phyloP scores from a whole-genome alignment of 2,329 filamentous ascomycete species.

The Neofusicoccum parvum region DNA sequence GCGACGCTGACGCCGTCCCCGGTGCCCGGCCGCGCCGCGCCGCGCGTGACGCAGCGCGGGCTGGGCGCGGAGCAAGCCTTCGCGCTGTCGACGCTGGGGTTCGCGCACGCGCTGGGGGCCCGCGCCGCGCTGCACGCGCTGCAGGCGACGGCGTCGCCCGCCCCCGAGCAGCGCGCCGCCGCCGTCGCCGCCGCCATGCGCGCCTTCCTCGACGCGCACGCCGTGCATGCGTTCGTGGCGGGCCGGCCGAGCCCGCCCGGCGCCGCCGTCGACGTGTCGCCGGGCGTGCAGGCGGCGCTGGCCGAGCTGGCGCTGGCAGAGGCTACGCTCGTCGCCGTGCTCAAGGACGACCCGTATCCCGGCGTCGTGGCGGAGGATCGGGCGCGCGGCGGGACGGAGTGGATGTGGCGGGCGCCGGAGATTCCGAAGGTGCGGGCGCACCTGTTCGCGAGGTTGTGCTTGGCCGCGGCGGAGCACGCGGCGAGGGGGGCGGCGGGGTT shows the following conservation, averaged over 20 bases:
- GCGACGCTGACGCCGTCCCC: constrained; percentile 69
- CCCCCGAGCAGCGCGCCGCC: constrained; percentile 66
- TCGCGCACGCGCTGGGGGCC: constrained; percentile 72
- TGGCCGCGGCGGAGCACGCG: constrained; percentile 87
- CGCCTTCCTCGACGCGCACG: constrained; percentile 74
- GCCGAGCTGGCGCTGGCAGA: constrained; percentile 75
- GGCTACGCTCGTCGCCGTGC: constrained; percentile 82
- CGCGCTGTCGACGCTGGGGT: constrained; percentile 73
- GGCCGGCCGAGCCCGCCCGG: no score
- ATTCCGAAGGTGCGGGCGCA: constrained; percentile 88
- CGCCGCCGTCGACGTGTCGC: constrained; percentile 43
- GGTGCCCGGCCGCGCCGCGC: constrained; percentile 59
- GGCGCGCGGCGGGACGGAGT: constrained; percentile 83
- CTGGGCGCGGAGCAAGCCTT: constrained; percentile 85
- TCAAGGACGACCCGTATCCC: constrained; percentile 94
- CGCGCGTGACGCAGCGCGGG: constrained; percentile 69
- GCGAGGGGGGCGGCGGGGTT: constrained; percentile 65
- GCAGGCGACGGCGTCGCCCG: constrained; percentile 52
- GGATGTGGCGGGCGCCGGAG: constrained; percentile 92
- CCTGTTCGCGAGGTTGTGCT: constrained; percentile 82
- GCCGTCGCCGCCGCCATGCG: constrained; percentile 76
- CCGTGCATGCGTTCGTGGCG: constrained; percentile 64
- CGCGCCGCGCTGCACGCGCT: constrained; percentile 72
- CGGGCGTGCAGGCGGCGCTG: constrained; percentile 47
- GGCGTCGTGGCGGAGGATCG: constrained; percentile 77